Conservation (phyloP, 805 yeast genomes). For the Ogataea trehaloabstinens region DNA sequence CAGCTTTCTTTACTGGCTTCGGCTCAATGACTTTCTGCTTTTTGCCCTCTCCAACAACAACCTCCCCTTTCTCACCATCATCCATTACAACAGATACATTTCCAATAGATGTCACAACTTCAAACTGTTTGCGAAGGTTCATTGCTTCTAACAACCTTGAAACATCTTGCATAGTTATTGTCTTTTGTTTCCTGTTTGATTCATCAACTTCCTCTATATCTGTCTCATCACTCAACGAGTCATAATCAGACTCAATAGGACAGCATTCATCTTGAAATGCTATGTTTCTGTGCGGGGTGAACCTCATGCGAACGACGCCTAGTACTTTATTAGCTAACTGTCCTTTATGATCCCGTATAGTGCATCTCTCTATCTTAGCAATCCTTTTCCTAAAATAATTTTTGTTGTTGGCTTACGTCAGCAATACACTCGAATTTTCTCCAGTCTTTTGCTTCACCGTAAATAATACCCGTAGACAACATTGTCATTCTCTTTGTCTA, state of each 20-base stretch:
- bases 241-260: slow-evolving; percentile 25
- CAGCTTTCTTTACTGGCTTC: neutral
- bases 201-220: slow-evolving; percentile 10
- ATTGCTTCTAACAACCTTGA: slow-evolving; percentile 1
- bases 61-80: neutral
- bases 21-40: neutral
- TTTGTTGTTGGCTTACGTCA: too few relatives aligned
- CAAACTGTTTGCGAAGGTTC: slow-evolving; percentile 1
- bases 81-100: neutral
- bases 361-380: too few relatives aligned
- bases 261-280: slow-evolving; percentile 20
- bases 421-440: too few relatives aligned
- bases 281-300: slow-evolving; percentile 27
- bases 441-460: too few relatives aligned
- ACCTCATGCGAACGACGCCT: slow-evolving; percentile 24
- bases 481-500: too few relatives aligned
- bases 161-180: slow-evolving; percentile 8
- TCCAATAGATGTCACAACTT: neutral
- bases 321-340: too few relatives aligned
- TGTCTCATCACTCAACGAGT: slow-evolving; percentile 23
- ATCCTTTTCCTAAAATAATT: too few relatives aligned
- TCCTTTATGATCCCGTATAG: too few relatives aligned
- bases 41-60: neutral
- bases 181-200: slow-evolving; percentile 4
- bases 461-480: too few relatives aligned